Percentiles rank a stretch among this genome's conserved stretches.
Evolutionary conservation across 352 stramenopile species (phyloP).

Genomic region (Globisporangium nagaii): DNA sequence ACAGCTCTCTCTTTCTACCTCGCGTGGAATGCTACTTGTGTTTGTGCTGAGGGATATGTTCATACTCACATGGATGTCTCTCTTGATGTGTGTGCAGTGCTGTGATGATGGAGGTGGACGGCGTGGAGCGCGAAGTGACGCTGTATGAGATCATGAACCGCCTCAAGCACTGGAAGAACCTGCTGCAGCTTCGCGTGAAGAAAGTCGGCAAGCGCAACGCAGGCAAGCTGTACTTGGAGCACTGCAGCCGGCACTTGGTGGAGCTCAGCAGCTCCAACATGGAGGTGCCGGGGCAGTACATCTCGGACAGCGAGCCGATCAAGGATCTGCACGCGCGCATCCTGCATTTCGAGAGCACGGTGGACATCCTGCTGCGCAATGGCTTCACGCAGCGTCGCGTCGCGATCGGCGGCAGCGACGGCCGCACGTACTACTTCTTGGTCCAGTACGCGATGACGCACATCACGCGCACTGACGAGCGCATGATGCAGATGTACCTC

Average conservation of each 20-base stretch:
- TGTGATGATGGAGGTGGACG: conserved; percentile 14
- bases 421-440: conserved; percentile 87
- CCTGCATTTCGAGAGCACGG: conserved; percentile 83
- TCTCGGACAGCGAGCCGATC: conserved; percentile 87
- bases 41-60: not conserved
- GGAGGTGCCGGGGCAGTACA: conserved; percentile 91
- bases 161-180: conserved; percentile 89
- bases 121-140: conserved; percentile 29
- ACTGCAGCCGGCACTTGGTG: conserved; percentile 86
- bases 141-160: conserved; percentile 85
- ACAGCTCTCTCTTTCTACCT: not conserved
- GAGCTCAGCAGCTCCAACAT: conserved; percentile 85
- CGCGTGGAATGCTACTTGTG: no score
- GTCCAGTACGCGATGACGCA: conserved; percentile 92
- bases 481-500: conserved; percentile 93
- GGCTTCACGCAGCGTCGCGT: conserved; percentile 90
- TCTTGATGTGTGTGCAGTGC: not conserved
- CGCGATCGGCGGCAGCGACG: conserved; percentile 86
- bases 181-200: conserved; percentile 82
- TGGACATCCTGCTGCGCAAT: conserved; percentile 81
- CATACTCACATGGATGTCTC: not conserved
- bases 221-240: conserved; percentile 76
- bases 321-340: conserved; percentile 90
- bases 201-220: conserved; percentile 62
- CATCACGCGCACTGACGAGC: conserved; percentile 91